Evolutionary conservation across 1,284 basidiomycete species (phyloP), one percentile per base, ranked within the genome.

Genomic region (Phaffia rhodozyma): DNA sequence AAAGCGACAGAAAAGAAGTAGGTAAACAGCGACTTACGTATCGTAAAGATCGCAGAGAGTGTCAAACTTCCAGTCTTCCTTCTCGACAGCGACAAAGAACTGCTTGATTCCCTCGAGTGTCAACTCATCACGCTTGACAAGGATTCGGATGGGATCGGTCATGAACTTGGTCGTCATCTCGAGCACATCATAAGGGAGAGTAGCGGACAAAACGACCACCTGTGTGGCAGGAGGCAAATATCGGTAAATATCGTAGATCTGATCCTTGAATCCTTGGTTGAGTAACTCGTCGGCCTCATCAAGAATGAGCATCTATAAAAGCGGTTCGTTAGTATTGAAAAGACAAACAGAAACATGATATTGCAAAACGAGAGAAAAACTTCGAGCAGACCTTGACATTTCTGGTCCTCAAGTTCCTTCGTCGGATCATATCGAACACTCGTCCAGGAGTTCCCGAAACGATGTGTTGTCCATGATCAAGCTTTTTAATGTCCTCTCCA

Each of bases 101-200:
- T 99, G 96, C 76, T 97, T 98, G 81, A 99, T 99, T 29, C 96
- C 94, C 76, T 99, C 96, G 62, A 99, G 82, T 57, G 96, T 98
- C 80, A 99, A 83, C 78, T 99, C 96, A 75, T 99, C 96, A 85
- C 94, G 92, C 81, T 98, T 97, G 76, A 98, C 96, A 68, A 98
- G 86, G 73, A 99, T 97, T 62, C 94, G 87, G 71, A 98, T 90
- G 9, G 76, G 76, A 75, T 99, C 94, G 58, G 91, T 97, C 96
- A 98, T 99, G 81, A 98, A 99, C 79, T 98, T 98, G 60, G 91
- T 97, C 27, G 96, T 98, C 90, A 99, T 97, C 80, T 99, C 96
- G 72, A 98, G 78, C 29, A 99, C 94, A 74, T 99, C 96, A 73
- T 96, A 91, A 0, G 94, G 94, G 56, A 98, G 80, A 6, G 94